Conservation (phyloP, 1,284 basidiomycete species). For the Tylopilus sp. region DNA sequence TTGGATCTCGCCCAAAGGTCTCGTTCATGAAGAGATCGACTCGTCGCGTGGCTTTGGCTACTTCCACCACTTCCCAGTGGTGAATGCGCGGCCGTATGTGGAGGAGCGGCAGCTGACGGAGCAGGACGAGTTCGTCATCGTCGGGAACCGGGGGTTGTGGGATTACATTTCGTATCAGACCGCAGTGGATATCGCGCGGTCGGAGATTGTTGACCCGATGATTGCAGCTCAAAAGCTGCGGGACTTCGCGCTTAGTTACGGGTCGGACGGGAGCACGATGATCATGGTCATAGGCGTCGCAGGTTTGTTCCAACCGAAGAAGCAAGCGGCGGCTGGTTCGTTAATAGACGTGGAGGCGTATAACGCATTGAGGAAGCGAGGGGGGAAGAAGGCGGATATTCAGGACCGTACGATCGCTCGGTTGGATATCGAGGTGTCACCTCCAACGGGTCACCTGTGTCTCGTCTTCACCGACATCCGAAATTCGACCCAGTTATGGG, state of each 20-base stretch:
- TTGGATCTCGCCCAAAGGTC: slow-evolving; percentile 92
- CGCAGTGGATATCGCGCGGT: slow-evolving; percentile 93
- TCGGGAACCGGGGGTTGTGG: slow-evolving; percentile 93
- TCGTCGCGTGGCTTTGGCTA: slow-evolving; percentile 93
- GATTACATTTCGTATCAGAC: slow-evolving; percentile 93
- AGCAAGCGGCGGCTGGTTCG: slow-evolving; percentile 43
- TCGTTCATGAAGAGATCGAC: slow-evolving; percentile 90
- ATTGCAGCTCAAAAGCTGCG: slow-evolving; percentile 95
- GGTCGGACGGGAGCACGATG: slow-evolving; percentile 91
- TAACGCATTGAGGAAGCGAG: slow-evolving; percentile 37
- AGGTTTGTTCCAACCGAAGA: slow-evolving; percentile 65
- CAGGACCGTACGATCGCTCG: slow-evolving; percentile 51
- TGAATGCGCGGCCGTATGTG: slow-evolving; percentile 87
- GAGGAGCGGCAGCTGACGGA: slow-evolving; percentile 69
- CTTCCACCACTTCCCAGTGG: slow-evolving; percentile 85
- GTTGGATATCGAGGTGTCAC: slow-evolving; percentile 78
- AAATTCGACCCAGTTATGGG: slow-evolving; percentile 97
- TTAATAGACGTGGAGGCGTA: slow-evolving; percentile 42
- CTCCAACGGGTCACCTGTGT: slow-evolving; percentile 86
- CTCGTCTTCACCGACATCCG: slow-evolving; percentile 98
- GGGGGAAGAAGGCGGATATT: slow-evolving; percentile 43
- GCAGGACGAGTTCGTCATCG: slow-evolving; percentile 94
- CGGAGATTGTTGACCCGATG: slow-evolving; percentile 86
- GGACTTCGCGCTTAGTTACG: slow-evolving; percentile 96
- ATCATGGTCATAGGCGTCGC: slow-evolving; percentile 93